phyloP scores from a whole-genome alignment of 495 filamentous ascomycete genomes.

The Tuber borchii region DNA sequence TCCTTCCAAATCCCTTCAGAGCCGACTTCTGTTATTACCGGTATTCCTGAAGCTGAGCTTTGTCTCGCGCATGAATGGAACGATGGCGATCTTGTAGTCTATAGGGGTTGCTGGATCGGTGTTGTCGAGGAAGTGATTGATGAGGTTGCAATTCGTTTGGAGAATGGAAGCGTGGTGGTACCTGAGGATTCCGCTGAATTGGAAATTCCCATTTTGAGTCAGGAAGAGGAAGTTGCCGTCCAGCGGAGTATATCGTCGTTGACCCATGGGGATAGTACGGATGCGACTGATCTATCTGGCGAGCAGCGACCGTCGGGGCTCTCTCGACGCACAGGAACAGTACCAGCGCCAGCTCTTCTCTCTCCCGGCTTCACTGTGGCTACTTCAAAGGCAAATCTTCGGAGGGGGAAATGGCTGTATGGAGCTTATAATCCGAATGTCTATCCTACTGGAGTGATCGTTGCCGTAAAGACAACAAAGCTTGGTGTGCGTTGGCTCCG shows the following conservation, averaged over 20 bases:
- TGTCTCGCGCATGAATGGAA: conserved; percentile 40
- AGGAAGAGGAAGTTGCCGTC: conserved; percentile 27
- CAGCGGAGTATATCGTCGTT: conserved; percentile 18
- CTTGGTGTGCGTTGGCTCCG: conserved; percentile 52
- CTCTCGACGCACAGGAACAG: conserved; percentile 21
- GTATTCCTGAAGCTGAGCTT: conserved; percentile 39
- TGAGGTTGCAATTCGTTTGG: conserved; percentile 42
- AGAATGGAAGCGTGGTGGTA: conserved; percentile 44
- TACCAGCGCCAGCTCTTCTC: conserved; percentile 31
- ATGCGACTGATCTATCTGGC: not conserved
- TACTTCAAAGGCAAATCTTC: conserved; percentile 50
- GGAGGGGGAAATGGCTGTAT: conserved; percentile 48
- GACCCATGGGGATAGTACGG: conserved; percentile 6
- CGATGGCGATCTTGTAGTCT: conserved; percentile 44
- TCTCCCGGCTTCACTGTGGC: conserved; percentile 49
- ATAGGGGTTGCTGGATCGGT: conserved; percentile 45
- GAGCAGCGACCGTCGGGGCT: conserved; percentile 8
- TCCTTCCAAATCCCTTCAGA: conserved; percentile 37
- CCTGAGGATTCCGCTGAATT: conserved; percentile 42
- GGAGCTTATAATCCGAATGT: conserved; percentile 48
- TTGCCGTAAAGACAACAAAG: conserved; percentile 45
- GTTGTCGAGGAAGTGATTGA: conserved; percentile 38
- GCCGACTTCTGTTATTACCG: conserved; percentile 11
- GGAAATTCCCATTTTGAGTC: conserved; percentile 40
- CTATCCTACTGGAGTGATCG: conserved; percentile 48